Base-by-base conservation (phyloP, 1,139 yeast species). In the Geotrichum candidum region DNA sequence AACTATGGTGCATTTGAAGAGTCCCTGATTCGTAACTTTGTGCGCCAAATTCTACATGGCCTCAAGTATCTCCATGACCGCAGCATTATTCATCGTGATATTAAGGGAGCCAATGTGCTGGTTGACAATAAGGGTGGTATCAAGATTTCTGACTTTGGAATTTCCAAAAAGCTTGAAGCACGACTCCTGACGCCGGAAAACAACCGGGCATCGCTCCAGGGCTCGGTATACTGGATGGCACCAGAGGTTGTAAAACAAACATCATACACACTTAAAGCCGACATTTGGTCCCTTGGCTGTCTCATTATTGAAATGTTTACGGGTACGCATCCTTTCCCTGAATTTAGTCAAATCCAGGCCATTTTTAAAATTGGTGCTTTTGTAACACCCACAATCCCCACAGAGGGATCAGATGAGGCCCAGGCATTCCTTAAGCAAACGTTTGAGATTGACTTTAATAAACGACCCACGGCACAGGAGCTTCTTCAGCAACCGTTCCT, bases 201-300 rank as follows among this genome's bases (percentile, higher is more conserved):
- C 31, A 85, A 89, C 68, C 80, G 97, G 56, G 94, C 91, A 0
- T 90, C 97, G 0, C 74, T 92, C 56, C 97, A 91, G 75, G 98
- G 98, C 0, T 89, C 96, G 6, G 96, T 91, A 0, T 92, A 87
- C 71, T 92, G 98, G 98, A 92, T 92, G 98, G 97, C 97, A 0
- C 98, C 98, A 0, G 98, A 92, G 72, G 97, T 92, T 15, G 97
- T 91, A 15, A 89, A 90, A 70, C 97, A 91, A 71, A 86, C 90
- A 0, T 89, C 94, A 0, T 89, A 90, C 63, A 91, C 97, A 4
- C 84, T 88, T 58, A 90, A 89, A 72, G 96, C 96, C 0, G 98
- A 92, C 73, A 90, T 92, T 38, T 92, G 98, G 98, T 89, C 96
- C 0, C 88, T 92, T 4, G 98, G 97, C 0, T 90, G 97, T 73